These are phyloP conservation scores for Nectriaceae sp. DNA, from an alignment of 2,329 filamentous ascomycete genomes.

Conservation along the genomic window DNA sequence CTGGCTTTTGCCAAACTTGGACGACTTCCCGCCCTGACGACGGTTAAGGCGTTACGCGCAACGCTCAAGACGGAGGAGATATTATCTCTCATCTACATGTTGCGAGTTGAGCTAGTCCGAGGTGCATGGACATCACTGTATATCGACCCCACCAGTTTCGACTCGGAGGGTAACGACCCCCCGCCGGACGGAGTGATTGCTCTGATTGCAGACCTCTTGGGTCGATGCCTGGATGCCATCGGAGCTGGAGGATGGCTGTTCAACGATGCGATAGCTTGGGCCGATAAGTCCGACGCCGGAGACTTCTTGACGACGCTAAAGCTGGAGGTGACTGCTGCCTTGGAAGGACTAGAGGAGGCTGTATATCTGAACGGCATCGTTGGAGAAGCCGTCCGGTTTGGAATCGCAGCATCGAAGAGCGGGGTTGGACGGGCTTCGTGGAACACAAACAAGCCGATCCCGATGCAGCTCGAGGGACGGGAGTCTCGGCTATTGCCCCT, in stretches of 20 bases:
- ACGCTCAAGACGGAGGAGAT: slow-evolving; percentile 68
- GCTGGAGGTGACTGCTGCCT: slow-evolving; percentile 68
- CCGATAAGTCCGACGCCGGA: slow-evolving; percentile 55
- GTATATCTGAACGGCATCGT: slow-evolving; percentile 65
- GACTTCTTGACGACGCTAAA: slow-evolving; percentile 67
- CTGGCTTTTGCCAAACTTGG: slow-evolving; percentile 71
- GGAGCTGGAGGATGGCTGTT: slow-evolving; percentile 74
- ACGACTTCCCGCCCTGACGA: slow-evolving; percentile 60
- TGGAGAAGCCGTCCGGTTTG: slow-evolving; percentile 66
- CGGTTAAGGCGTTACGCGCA: slow-evolving; percentile 64
- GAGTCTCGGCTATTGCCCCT: slow-evolving; percentile 65
- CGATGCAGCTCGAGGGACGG: slow-evolving; percentile 41
- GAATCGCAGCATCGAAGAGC: slow-evolving; percentile 40
- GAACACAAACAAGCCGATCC: slow-evolving; percentile 46
- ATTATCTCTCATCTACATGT: slow-evolving; percentile 69
- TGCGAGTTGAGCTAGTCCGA: slow-evolving; percentile 72
- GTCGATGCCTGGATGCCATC: slow-evolving; percentile 74
- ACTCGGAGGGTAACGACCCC: slow-evolving; percentile 40
- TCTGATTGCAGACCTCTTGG: slow-evolving; percentile 71
- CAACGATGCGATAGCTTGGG: slow-evolving; percentile 55
- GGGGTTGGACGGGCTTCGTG: slow-evolving; percentile 27
- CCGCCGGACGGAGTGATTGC: slow-evolving; percentile 69
- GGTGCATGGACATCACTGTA: slow-evolving; percentile 78
- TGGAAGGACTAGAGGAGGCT: slow-evolving; percentile 72
- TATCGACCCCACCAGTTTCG: slow-evolving; percentile 57